These are phyloP conservation scores for Neopestalotiopsis rosae DNA, from an alignment of 2,329 filamentous ascomycete species.

Conservation along the genomic window DNA sequence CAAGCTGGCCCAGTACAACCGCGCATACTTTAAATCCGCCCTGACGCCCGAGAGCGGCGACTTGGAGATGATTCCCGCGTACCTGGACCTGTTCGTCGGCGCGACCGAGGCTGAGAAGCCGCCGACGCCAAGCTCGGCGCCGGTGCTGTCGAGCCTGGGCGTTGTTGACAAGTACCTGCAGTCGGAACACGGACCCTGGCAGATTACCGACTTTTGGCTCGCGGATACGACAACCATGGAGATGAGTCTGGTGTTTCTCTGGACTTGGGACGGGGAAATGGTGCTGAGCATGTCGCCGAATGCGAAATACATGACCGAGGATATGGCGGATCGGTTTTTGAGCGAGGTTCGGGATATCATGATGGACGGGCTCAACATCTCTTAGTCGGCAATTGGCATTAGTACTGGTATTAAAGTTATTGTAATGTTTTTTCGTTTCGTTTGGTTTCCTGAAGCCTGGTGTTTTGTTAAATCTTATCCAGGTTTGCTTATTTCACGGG, in stretches of 20 bases:
- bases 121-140: neutral
- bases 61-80: neutral
- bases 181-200: neutral
- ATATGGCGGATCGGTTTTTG: neutral
- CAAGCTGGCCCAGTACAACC: neutral
- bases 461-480: no score
- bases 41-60: neutral
- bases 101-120: neutral
- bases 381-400: neutral
- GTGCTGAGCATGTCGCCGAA: slow-evolving; percentile 2
- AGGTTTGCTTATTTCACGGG: no score
- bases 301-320: neutral
- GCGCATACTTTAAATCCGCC: neutral
- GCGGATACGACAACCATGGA: neutral
- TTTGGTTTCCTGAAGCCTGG: no score
- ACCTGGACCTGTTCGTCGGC: neutral
- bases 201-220: neutral
- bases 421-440: no score
- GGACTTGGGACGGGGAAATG: neutral
- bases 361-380: neutral
- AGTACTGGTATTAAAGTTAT: neutral
- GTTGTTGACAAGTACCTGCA: neutral
- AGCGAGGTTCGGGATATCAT: neutral
- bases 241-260: neutral
- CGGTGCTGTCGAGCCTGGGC: slow-evolving; percentile 2